Conservation (phyloP, 225 moss, liverwort and hornwort genomes). For the Polytrichum formosum region DNA sequence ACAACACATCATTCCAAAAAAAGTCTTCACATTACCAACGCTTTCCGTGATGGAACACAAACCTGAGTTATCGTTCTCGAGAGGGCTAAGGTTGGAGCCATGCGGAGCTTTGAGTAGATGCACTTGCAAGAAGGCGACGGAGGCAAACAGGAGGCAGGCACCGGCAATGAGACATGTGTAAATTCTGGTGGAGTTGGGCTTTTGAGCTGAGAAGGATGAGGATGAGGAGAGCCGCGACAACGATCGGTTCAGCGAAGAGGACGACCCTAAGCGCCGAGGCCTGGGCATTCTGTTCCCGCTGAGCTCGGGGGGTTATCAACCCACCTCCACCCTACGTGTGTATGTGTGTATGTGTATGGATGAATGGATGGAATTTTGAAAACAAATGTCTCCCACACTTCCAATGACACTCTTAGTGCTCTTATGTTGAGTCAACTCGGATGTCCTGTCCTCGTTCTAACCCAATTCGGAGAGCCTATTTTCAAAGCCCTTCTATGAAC, state of each 20-base stretch:
- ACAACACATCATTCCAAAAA: too few species aligned
- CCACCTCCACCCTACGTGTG: constrained; percentile 1
- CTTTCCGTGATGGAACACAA: background rate
- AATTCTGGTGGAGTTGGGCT: constrained; percentile 44
- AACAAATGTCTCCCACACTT: background rate
- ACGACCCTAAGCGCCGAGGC: constrained; percentile 60
- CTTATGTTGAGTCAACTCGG: constrained; percentile 9
- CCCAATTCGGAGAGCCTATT: background rate
- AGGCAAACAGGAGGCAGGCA: constrained; percentile 55
- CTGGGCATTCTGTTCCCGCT: constrained; percentile 55
- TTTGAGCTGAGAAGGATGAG: constrained; percentile 40
- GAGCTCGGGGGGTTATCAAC: constrained; percentile 21
- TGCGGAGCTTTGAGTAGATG: constrained; percentile 38
- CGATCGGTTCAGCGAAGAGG: constrained; percentile 49
- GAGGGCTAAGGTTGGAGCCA: constrained; percentile 36
- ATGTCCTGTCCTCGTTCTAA: background rate
- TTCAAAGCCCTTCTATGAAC: background rate
- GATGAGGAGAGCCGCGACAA: constrained; percentile 56
- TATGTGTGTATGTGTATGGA: background rate
- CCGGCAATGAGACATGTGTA: constrained; percentile 56
- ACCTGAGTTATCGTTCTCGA: constrained; percentile 61
- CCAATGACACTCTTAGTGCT: background rate
- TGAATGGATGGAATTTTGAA: too few species aligned
- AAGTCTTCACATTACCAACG: too few species aligned
- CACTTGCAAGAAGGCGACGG: constrained; percentile 61